Evolutionary conservation across 2,329 filamentous ascomycete genomes (phyloP), one percentile per base, ranked within the genome.

Genomic region (Dactylellina drechsleri): DNA sequence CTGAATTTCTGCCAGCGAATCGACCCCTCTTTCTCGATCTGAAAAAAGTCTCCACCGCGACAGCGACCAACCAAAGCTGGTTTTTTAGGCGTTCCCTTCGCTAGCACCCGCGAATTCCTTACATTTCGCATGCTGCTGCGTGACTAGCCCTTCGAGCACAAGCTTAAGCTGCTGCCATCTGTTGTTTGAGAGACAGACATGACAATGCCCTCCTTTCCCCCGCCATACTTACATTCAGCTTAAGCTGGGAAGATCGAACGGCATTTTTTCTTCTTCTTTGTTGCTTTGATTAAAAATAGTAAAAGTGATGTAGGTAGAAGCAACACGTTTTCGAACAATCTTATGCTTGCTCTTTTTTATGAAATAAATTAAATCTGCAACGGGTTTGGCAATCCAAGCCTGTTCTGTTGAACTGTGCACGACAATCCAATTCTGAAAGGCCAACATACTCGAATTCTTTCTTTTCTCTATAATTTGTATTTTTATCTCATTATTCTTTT

Each of bases 21-120:
- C 54, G 71, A 68, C 71, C 71, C 64, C 58, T 71, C 64, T 67
- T 68, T 75, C 58, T 45, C 57, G 52, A 50, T 54, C 64, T 54
- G n/a, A 56, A 15, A 12, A 47, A n/a, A 64, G 66, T 64, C 70
- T 67, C 70, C 70, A 74, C 70, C 52, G 68, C 10, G 45, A 49
- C 49, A 26, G 40, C 40, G 59, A 56, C 70, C 70, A 74, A 74
- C 70, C 70, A 74, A 62, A 57, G 15, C 18, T 4, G 45, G 50
- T 28, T 28, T 40, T 62, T 53, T 52, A 43, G 23, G n/a, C 41
- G 43, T 60, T 64, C 16, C 62, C 58, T 57, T 66, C 66, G 66
- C 66, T 71, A 58, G 66, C 50, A 71, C 66, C 66, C 66, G 66
- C 57, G 45, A 74, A 74, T 74, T 74, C 70, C 61, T 74, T 74